Conservation (phyloP, 2,329 filamentous ascomycete species). For the Penicillium sp. region DNA sequence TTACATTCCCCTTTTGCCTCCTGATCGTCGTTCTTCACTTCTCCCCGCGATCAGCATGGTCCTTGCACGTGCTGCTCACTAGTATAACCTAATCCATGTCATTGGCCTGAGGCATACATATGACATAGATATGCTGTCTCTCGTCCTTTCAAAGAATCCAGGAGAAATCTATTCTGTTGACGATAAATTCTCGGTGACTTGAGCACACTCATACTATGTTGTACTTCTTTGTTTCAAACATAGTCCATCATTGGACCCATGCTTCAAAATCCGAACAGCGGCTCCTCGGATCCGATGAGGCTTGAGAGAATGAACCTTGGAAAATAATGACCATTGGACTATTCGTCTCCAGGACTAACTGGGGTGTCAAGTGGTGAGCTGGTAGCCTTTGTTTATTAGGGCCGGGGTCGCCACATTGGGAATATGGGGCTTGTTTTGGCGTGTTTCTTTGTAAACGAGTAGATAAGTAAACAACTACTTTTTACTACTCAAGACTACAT, state of each 20-base stretch:
- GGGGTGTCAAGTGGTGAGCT: not conserved
- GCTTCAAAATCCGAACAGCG: not conserved
- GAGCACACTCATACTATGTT: not conserved
- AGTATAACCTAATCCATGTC: slow-evolving; percentile 19
- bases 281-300: not conserved
- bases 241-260: not conserved
- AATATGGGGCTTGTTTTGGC: not conserved
- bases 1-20: slow-evolving; percentile 18
- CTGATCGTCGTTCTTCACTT: slow-evolving; percentile 22
- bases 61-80: slow-evolving; percentile 22
- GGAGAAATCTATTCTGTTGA: not conserved
- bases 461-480: not conserved
- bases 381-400: slow-evolving; percentile 6
- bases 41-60: slow-evolving; percentile 25
- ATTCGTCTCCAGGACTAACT: not conserved
- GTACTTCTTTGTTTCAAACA: slow-evolving; percentile 1
- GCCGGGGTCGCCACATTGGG: not conserved
- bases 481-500: not conserved
- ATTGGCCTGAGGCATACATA: not conserved
- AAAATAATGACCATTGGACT: not conserved
- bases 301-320: not conserved
- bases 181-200: not conserved
- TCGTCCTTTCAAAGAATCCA: not conserved
- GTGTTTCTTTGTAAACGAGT: slow-evolving; percentile 4
- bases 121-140: not conserved